Base-by-base conservation (phyloP, 2,329 filamentous ascomycete species). In the Colletotrichum endophyticum region DNA sequence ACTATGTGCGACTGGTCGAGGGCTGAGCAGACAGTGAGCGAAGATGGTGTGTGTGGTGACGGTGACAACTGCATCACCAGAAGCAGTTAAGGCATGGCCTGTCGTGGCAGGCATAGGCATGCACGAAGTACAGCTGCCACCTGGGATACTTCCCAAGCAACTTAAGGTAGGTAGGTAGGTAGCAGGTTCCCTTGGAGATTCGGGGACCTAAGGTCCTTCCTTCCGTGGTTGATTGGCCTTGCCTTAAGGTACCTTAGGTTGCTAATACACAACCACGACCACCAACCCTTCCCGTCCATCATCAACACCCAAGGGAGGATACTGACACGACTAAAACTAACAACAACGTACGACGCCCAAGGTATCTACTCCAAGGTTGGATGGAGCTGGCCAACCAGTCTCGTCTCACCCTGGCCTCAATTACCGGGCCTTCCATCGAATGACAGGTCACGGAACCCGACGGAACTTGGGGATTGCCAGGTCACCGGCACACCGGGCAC, bases 41-140 rank as follows among this genome's bases (percentile, higher is more conserved):
- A n/a, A n/a, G 19, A n/a, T 66, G 64, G 64, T 73, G 70, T 64
- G 57, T 7, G 44, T 53, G 44, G 44, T 53, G 44, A 53, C 44
- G 34, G 64, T 30, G 63, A 61, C 70, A 59, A 36, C 64, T 76
- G 56, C 27, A 76, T 73, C 64, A 70, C 72, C 70, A 61, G 39
- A 66, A 68, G 56, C 22, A 63, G 53, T 66, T 53, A 53, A 34
- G 39, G 32, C 66, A 36, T 61, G 66, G 30, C 53, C 53, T 61
- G 66, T 61, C 66, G 44, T 61, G 53, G 25, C 66, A 69, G 72
- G 68, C 53, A 75, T 72, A 59, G 68, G 68, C 72, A 71, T 66
- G 30, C 59, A 27, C 19, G 27, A 32, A 30, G 44, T 53, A 53
- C 44, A 53, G n/a, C 44, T 53, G 44, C 44, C 44, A 22, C 44